phyloP scores from a whole-genome alignment of 306 rosid genomes.

The Gynostemma pentaphyllum region DNA sequence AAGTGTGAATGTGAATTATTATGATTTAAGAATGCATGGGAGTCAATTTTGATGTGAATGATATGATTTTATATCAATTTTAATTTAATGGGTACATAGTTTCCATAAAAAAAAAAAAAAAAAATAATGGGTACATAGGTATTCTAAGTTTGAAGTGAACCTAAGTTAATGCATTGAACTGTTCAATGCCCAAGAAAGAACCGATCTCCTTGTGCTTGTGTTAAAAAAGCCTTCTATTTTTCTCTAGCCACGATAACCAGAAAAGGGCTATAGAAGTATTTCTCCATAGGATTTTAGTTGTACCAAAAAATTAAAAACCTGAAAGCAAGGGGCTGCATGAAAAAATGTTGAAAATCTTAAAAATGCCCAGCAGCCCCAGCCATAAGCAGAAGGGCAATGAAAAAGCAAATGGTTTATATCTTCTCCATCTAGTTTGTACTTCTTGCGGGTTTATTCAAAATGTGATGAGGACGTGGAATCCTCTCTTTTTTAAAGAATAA shows the following conservation, averaged over 20 bases:
- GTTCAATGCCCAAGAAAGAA: not conserved
- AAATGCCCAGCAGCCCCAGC: not conserved
- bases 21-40: not conserved
- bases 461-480: constrained; percentile 66
- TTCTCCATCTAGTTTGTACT: not conserved
- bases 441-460: constrained; percentile 67
- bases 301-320: not conserved
- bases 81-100: not conserved
- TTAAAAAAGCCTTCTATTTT: not conserved
- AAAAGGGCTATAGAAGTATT: not conserved
- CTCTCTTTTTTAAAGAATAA: not conserved
- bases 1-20: not conserved
- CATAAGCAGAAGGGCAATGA: not conserved
- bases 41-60: not conserved
- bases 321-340: not conserved
- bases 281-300: not conserved
- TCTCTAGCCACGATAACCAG: not conserved
- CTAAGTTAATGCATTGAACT: not conserved
- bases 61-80: not conserved
- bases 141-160: not conserved
- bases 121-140: not conserved
- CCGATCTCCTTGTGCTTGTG: not conserved
- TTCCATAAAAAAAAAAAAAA: not conserved
- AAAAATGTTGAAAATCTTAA: not conserved
- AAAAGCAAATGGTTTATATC: not conserved